phyloP scores from a whole-genome alignment of 176 grass and related monocot species.

The Leersia perrieri region DNA sequence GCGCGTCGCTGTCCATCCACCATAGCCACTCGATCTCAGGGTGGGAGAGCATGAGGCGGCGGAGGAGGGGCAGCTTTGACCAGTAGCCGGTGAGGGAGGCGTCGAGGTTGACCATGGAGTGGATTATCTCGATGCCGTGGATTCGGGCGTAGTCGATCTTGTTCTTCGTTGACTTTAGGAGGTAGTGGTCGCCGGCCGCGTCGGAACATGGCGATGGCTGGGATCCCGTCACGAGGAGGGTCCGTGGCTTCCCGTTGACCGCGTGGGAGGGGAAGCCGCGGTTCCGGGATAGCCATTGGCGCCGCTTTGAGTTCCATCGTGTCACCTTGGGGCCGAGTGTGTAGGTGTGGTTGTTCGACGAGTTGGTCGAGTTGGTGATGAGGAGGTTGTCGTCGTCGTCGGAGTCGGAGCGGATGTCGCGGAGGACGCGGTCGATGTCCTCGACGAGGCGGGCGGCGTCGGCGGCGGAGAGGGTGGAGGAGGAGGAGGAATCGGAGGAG shows the following conservation, averaged over 20 bases:
- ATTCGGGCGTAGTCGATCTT: constrained; percentile 81
- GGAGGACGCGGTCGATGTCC: constrained; percentile 69
- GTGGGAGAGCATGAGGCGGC: constrained; percentile 71
- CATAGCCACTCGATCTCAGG: constrained; percentile 88
- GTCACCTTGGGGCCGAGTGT: constrained; percentile 41
- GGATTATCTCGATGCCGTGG: constrained; percentile 63
- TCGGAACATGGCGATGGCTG: constrained; percentile 52
- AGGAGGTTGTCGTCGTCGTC: constrained; percentile 60
- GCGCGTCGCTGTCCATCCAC: constrained; percentile 75
- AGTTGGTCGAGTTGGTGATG: too few relatives aligned
- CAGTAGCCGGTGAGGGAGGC: constrained; percentile 53
- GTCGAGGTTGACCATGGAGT: constrained; percentile 50
- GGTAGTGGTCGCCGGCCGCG: constrained; percentile 56
- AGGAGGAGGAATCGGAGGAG: too few relatives aligned
- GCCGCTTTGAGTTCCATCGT: constrained; percentile 50
- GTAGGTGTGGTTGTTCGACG: constrained; percentile 54
- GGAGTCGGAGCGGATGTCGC: constrained; percentile 70
- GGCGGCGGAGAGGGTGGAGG: too few relatives aligned
- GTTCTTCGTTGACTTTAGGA: constrained; percentile 67
- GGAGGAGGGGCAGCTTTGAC: constrained; percentile 64
- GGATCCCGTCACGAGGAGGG: constrained; percentile 64
- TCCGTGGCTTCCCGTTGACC: constrained; percentile 28
- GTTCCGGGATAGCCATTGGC: constrained; percentile 38
- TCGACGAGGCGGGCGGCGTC: constrained; percentile 49
- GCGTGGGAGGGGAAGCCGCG: constrained; percentile 43